phyloP scores from a whole-genome alignment of 2,329 filamentous ascomycete genomes.

The Ophiosphaerella korrae region DNA sequence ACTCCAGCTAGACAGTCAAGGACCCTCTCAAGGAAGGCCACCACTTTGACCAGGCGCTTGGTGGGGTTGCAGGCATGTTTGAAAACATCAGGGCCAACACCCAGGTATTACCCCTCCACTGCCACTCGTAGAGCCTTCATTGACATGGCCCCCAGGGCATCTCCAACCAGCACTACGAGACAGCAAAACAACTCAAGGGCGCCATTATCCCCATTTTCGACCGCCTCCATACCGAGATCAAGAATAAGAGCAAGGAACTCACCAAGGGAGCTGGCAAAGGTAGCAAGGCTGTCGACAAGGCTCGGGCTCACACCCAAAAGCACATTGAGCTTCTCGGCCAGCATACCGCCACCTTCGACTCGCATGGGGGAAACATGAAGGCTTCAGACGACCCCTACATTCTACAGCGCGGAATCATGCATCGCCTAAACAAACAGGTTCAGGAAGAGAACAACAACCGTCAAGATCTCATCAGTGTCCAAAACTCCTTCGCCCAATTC shows the following conservation, averaged over 20 bases:
- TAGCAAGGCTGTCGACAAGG: constrained; percentile 90
- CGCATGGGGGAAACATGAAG: constrained; percentile 71
- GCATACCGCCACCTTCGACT: constrained; percentile 80
- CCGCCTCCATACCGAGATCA: constrained; percentile 92
- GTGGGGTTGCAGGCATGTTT: constrained; percentile 86
- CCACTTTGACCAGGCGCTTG: constrained; percentile 90
- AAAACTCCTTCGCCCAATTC: constrained; percentile 85
- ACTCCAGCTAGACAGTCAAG: constrained; percentile 71
- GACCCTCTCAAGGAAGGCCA: constrained; percentile 85
- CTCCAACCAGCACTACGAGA: constrained; percentile 87
- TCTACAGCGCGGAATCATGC: constrained; percentile 76
- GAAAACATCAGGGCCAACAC: constrained; percentile 94
- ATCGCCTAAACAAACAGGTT: constrained; percentile 88
- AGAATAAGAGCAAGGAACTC: constrained; percentile 92
- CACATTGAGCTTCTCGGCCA: constrained; percentile 93
- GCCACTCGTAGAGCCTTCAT: neutral
- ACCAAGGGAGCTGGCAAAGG: constrained; percentile 79
- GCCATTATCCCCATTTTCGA: constrained; percentile 87
- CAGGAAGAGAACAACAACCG: constrained; percentile 95
- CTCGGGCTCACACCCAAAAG: constrained; percentile 84
- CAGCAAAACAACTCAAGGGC: constrained; percentile 86
- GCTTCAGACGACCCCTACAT: constrained; percentile 86
- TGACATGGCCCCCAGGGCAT: constrained; percentile 63
- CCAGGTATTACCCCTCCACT: constrained; percentile 55
- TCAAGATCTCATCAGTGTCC: constrained; percentile 88